Conservation (phyloP, 129 eudicot genomes). For the Deinandra increscens region DNA sequence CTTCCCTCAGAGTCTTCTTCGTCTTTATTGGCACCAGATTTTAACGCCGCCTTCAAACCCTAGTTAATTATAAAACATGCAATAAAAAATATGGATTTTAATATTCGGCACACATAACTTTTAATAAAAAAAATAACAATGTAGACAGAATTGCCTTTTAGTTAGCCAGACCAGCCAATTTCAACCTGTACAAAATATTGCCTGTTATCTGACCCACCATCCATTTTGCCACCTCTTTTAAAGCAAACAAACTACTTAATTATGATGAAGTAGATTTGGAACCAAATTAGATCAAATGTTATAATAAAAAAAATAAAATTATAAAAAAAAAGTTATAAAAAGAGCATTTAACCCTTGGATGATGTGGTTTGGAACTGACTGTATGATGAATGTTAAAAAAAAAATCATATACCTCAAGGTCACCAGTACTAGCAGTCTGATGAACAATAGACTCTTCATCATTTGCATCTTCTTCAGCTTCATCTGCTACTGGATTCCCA, state of each 20-base stretch:
- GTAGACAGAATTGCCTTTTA: background rate
- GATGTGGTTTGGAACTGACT: background rate
- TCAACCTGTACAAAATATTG: background rate
- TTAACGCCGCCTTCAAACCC: constrained; percentile 83
- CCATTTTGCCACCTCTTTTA: background rate
- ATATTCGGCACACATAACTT: background rate
- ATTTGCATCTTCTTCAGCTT: constrained; percentile 56
- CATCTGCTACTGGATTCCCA: constrained; percentile 53
- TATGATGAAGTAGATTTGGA: background rate
- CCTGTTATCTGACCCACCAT: background rate
- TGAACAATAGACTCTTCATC: constrained; percentile 95
- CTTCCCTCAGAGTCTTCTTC: constrained; percentile 99
- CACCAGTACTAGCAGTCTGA: constrained; percentile 87
- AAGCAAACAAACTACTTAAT: constrained; percentile 4
- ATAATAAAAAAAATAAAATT: too few species aligned
- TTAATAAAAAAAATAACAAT: background rate
- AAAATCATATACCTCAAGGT: constrained; percentile 52
- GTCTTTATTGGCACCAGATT: constrained; percentile 84
- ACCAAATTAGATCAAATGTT: background rate
- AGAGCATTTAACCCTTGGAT: background rate
- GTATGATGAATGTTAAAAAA: background rate
- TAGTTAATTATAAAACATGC: constrained; percentile 31
- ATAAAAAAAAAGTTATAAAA: too few species aligned
- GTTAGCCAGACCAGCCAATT: background rate
- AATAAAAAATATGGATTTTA: background rate